phyloP scores from a whole-genome alignment of 1,139 yeast genomes.

The Debaryomyces fabryi region DNA sequence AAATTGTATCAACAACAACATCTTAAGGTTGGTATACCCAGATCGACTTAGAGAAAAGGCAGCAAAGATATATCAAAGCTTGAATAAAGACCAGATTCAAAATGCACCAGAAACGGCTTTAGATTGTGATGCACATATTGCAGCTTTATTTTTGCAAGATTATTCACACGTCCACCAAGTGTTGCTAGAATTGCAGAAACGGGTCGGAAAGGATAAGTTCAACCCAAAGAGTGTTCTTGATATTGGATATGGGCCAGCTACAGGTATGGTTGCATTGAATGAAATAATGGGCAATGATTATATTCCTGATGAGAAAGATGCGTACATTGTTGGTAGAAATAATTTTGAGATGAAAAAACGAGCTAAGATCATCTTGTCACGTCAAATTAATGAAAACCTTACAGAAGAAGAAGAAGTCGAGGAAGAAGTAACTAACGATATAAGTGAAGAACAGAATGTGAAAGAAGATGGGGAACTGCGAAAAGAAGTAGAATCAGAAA shows the following conservation, averaged over 20 bases:
- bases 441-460: conserved; percentile 9
- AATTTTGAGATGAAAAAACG: conserved; percentile 70
- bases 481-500: conserved; percentile 14
- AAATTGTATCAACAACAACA: conserved; percentile 59
- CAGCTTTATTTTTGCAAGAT: conserved; percentile 81
- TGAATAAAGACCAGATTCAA: conserved; percentile 56
- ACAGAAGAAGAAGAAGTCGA: conserved; percentile 17
- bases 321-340: conserved; percentile 69
- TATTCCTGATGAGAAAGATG: conserved; percentile 66
- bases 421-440: conserved; percentile 3
- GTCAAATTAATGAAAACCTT: conserved; percentile 61
- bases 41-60: conserved; percentile 57
- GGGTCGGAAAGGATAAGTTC: conserved; percentile 53
- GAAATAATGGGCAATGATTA: conserved; percentile 72
- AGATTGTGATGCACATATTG: conserved; percentile 83
- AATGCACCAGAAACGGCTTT: conserved; percentile 52
- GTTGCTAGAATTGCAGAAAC: conserved; percentile 62
- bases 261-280: conserved; percentile 86
- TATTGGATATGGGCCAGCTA: conserved; percentile 90
- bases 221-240: conserved; percentile 71
- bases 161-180: conserved; percentile 75
- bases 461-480: conserved; percentile 17
- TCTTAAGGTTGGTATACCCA: conserved; percentile 56
- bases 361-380: conserved; percentile 72
- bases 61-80: conserved; percentile 51